Conservation (phyloP, 2,329 filamentous ascomycete species). For the Colletotrichum musicola region DNA sequence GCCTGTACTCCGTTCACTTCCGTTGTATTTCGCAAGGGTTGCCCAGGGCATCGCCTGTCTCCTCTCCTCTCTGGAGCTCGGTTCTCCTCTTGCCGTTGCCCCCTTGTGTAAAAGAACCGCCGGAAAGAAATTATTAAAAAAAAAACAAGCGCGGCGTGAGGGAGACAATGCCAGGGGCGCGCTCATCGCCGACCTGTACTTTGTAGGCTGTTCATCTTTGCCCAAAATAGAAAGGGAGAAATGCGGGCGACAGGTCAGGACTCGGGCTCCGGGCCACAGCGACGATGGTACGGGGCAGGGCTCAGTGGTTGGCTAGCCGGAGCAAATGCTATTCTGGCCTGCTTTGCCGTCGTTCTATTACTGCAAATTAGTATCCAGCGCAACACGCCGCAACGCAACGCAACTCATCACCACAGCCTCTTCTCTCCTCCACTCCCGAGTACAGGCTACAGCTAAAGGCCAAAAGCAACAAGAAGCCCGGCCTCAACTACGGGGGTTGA, state of each 20-base stretch:
- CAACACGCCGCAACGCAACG: constrained; percentile 27
- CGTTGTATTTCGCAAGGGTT: background rate
- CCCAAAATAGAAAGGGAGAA: constrained; percentile 16
- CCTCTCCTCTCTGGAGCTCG: background rate
- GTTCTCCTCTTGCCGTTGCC: background rate
- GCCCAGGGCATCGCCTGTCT: background rate
- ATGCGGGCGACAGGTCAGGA: constrained; percentile 17
- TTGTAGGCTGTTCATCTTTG: background rate
- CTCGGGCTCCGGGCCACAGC: background rate
- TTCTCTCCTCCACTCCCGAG: background rate
- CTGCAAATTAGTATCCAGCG: constrained; percentile 17
- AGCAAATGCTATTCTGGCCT: constrained; percentile 29
- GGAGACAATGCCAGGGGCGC: background rate
- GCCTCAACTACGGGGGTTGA: background rate
- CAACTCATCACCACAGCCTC: constrained; percentile 3
- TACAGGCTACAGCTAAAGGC: background rate
- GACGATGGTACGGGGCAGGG: background rate
- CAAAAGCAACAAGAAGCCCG: constrained; percentile 9
- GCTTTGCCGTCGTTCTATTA: constrained; percentile 16
- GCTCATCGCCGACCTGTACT: background rate
- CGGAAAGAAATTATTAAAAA: too few relatives aligned
- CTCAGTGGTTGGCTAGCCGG: constrained; percentile 21
- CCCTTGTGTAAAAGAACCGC: background rate
- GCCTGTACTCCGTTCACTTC: background rate
- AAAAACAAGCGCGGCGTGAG: too few relatives aligned